Conservation (phyloP, 805 yeast species). For the Saccharomyces kudriavzevii region DNA sequence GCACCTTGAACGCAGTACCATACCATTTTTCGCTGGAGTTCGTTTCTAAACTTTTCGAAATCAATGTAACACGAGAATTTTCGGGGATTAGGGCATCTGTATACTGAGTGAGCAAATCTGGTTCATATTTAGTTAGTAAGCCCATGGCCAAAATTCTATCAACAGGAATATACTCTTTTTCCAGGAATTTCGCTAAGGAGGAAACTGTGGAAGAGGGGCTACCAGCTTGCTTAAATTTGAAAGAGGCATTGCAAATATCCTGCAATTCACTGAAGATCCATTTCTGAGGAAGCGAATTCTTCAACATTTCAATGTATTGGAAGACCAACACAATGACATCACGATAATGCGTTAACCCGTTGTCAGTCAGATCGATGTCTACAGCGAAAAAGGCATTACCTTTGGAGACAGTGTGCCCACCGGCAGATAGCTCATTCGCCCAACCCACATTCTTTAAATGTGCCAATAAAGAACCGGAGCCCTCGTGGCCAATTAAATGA, state of each 20-base stretch:
- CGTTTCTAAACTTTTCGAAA: slow-evolving; percentile 45
- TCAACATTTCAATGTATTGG: slow-evolving; percentile 63
- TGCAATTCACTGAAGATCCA: slow-evolving; percentile 77
- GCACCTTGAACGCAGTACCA: slow-evolving; percentile 67
- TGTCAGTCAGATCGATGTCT: slow-evolving; percentile 66
- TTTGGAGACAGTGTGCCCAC: slow-evolving; percentile 55
- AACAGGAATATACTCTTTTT: slow-evolving; percentile 54
- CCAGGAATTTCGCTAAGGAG: slow-evolving; percentile 51
- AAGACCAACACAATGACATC: slow-evolving; percentile 53
- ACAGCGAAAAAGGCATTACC: slow-evolving; percentile 63
- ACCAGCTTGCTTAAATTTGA: slow-evolving; percentile 73
- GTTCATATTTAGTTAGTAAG: slow-evolving; percentile 52
- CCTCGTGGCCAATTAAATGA: slow-evolving; percentile 89
- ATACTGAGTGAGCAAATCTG: slow-evolving; percentile 43
- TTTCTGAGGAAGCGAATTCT: slow-evolving; percentile 51
- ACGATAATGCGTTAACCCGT: slow-evolving; percentile 59
- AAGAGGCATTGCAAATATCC: slow-evolving; percentile 58
- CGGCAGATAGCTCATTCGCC: slow-evolving; percentile 75
- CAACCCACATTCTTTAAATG: slow-evolving; percentile 64
- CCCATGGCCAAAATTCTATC: slow-evolving; percentile 50
- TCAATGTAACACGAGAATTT: slow-evolving; percentile 53
- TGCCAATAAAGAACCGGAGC: slow-evolving; percentile 72
- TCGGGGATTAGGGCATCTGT: slow-evolving; percentile 43
- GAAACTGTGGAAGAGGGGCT: slow-evolving; percentile 70
- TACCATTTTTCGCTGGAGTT: slow-evolving; percentile 73